These are phyloP conservation scores for Cercospora sp. DNA, from an alignment of 2,329 filamentous ascomycete species.

Conservation along the genomic window DNA sequence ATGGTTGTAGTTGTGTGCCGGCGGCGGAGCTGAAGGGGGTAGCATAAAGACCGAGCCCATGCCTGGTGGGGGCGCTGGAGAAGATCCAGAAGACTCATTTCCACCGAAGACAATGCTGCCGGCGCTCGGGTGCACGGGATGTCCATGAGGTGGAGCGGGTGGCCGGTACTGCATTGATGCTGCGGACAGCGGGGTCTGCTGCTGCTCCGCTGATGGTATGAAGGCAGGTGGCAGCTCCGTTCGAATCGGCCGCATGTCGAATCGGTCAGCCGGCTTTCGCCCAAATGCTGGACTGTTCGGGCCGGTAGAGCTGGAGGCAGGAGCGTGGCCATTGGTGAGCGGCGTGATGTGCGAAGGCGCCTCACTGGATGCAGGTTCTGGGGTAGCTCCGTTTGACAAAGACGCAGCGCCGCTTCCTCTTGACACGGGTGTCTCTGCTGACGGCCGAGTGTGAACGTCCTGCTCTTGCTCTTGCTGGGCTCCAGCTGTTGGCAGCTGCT, in stretches of 20 bases:
- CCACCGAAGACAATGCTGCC: constrained; percentile 43
- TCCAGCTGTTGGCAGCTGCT: neutral
- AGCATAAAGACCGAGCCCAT: constrained; percentile 28
- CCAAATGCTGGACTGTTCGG: constrained; percentile 18
- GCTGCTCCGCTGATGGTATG: constrained; percentile 32
- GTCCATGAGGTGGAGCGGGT: constrained; percentile 20
- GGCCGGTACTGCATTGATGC: constrained; percentile 23
- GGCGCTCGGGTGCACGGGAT: constrained; percentile 31
- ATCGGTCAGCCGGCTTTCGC: constrained; percentile 27
- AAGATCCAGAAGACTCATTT: constrained; percentile 41
- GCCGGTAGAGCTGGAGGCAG: constrained; percentile 9
- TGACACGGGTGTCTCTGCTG: constrained; percentile 22
- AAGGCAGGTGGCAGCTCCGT: constrained; percentile 38
- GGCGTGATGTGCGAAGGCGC: neutral
- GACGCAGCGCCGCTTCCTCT: constrained; percentile 23
- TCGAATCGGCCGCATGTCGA: constrained; percentile 33
- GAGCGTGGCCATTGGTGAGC: constrained; percentile 18
- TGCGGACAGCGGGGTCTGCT: constrained; percentile 29
- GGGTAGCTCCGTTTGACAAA: constrained; percentile 20
- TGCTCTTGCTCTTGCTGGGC: constrained; percentile 1
- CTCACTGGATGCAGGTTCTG: constrained; percentile 13
- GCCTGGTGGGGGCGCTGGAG: constrained; percentile 39
- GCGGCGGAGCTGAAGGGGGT: constrained; percentile 19
- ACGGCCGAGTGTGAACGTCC: constrained; percentile 1
- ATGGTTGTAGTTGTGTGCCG: constrained; percentile 27